Evolutionary conservation across 2,329 filamentous ascomycete species (phyloP).

Genomic region (Leptodontidium sp.): DNA sequence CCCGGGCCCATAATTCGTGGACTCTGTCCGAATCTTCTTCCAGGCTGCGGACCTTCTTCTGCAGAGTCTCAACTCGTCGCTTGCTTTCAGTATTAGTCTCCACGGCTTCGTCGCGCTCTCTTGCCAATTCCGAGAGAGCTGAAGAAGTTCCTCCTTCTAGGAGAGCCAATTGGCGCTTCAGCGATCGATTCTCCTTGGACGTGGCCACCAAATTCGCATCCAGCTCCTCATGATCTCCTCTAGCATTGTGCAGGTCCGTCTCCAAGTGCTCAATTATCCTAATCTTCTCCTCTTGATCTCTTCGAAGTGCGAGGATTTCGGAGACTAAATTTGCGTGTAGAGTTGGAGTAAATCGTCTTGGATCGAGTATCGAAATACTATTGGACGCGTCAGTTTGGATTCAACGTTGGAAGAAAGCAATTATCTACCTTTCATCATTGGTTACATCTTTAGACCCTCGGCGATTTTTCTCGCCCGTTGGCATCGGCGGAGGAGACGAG

Average conservation of each 20-base stretch:
- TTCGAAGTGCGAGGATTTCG: constrained; percentile 85
- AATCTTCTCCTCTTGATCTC: constrained; percentile 90
- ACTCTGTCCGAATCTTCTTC: constrained; percentile 85
- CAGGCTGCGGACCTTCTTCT: constrained; percentile 79
- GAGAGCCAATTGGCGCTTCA: constrained; percentile 85
- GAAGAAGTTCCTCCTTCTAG: constrained; percentile 89
- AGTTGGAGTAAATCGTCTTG: constrained; percentile 92
- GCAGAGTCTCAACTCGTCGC: constrained; percentile 77
- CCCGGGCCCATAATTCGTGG: constrained; percentile 82
- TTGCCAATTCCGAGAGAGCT: constrained; percentile 81
- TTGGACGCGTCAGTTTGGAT: constrained; percentile 31
- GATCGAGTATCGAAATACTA: constrained; percentile 75
- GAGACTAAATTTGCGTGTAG: constrained; percentile 94
- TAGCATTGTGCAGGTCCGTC: constrained; percentile 72
- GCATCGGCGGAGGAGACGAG: constrained; percentile 65
- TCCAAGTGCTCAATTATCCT: constrained; percentile 89
- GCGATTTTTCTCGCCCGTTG: constrained; percentile 57
- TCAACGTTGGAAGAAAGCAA: constrained; percentile 48
- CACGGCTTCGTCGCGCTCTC: constrained; percentile 85
- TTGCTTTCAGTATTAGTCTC: constrained; percentile 76
- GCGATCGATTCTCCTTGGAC: constrained; percentile 78
- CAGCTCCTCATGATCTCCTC: constrained; percentile 77
- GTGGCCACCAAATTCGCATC: constrained; percentile 67
- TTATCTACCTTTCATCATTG: constrained; percentile 64
- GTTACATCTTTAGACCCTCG: constrained; percentile 65